Evolutionary conservation across 768 basidiomycete genomes (phyloP).

Genomic region (Serendipita sp.): DNA sequence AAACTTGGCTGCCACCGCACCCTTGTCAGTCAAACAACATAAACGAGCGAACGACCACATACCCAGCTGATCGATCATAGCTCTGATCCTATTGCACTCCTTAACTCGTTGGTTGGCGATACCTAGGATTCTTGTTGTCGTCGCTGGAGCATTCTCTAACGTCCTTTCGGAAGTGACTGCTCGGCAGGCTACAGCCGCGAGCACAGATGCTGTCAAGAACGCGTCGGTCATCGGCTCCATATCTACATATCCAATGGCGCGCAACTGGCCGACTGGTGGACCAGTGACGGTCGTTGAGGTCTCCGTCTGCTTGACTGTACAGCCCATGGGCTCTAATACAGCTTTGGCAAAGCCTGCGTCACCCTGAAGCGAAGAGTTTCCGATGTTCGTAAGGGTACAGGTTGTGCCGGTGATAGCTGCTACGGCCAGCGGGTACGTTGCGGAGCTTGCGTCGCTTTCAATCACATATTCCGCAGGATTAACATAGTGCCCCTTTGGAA

Average conservation of each 20-base stretch:
- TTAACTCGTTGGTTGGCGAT: conserved; percentile 98
- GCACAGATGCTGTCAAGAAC: conserved; percentile 84
- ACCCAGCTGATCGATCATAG: conserved; percentile 95
- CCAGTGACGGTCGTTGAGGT: conserved; percentile 86
- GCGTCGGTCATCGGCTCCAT: conserved; percentile 99
- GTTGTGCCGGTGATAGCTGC: conserved; percentile 95
- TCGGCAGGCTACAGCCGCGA: conserved; percentile 63
- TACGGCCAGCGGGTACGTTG: conserved; percentile 92
- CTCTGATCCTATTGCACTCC: conserved; percentile 91
- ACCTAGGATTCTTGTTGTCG: conserved; percentile 68
- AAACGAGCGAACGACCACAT: conserved; percentile 9
- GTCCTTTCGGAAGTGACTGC: conserved; percentile 28
- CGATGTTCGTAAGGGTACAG: conserved; percentile 88
- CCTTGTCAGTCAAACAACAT: not conserved
- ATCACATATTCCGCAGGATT: conserved; percentile 76
- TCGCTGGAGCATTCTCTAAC: conserved; percentile 19
- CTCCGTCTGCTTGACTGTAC: conserved; percentile 71
- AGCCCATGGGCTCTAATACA: conserved; percentile 91
- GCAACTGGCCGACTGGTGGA: conserved; percentile 64
- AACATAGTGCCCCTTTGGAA: conserved; percentile 57
- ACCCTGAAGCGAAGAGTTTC: conserved; percentile 82
- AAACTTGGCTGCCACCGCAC: conserved; percentile 56
- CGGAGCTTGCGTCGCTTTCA: conserved; percentile 89
- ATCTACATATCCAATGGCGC: conserved; percentile 73
- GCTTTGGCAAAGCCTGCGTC: conserved; percentile 90